These are phyloP conservation scores for Calonectria montana DNA, from an alignment of 2,329 filamentous ascomycete genomes.

Conservation along the genomic window DNA sequence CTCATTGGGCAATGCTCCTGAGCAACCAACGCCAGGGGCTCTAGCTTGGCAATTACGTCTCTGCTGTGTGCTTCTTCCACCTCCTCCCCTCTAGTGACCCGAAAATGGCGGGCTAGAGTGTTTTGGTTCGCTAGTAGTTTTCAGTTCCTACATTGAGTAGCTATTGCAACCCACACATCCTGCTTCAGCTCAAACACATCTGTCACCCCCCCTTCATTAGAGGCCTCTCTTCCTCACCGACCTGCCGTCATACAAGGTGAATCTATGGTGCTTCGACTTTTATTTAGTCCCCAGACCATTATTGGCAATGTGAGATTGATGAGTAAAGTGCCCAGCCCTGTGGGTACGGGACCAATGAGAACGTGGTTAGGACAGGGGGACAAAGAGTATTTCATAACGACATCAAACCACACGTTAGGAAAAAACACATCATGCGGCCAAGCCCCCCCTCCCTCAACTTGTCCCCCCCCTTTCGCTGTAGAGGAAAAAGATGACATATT, in stretches of 20 bases:
- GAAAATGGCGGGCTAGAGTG: background rate
- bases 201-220: background rate
- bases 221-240: background rate
- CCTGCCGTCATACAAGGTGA: too few relatives aligned
- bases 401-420: background rate
- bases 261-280: background rate
- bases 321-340: background rate
- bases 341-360: background rate
- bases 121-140: background rate
- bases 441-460: background rate
- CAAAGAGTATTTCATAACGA: background rate
- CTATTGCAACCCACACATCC: background rate
- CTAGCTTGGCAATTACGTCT: conserved; percentile 15
- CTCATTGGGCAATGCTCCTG: conserved; percentile 26
- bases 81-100: background rate
- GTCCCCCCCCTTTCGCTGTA: background rate
- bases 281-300: background rate
- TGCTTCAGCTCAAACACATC: background rate
- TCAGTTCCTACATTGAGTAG: conserved; percentile 1
- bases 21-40: background rate
- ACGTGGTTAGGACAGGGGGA: background rate
- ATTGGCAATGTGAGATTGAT: background rate
- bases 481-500: background rate
- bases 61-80: conserved; percentile 9
- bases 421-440: conserved; percentile 20